Conservation (phyloP, 768 basidiomycete species). For the Termitomyces sp. region DNA sequence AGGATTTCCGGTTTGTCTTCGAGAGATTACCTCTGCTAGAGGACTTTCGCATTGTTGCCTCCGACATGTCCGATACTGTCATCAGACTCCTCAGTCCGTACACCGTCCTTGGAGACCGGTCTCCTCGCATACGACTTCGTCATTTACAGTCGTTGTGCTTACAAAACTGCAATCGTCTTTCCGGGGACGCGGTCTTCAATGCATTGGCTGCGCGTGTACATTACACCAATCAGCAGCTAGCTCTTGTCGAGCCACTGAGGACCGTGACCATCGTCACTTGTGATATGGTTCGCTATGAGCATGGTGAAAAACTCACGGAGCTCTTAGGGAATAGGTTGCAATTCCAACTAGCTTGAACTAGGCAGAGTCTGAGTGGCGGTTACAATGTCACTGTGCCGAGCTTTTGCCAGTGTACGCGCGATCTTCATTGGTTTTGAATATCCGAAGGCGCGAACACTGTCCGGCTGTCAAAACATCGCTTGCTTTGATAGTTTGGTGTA, state of each 20-base stretch:
- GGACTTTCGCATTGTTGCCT: slow-evolving; percentile 71
- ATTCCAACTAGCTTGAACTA: background rate
- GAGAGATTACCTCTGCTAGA: slow-evolving; percentile 46
- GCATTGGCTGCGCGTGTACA: slow-evolving; percentile 43
- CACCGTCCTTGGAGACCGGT: slow-evolving; percentile 7
- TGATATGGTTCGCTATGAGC: slow-evolving; percentile 25
- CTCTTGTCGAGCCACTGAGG: slow-evolving; percentile 19
- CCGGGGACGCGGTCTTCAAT: slow-evolving; percentile 52
- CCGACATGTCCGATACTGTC: slow-evolving; percentile 77
- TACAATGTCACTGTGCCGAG: background rate
- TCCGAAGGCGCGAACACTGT: too few relatives aligned
- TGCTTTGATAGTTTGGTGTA: background rate
- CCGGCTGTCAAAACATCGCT: background rate
- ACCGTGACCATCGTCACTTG: slow-evolving; percentile 37
- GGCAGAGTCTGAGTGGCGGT: background rate
- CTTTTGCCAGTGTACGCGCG: too few relatives aligned
- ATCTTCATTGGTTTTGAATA: too few relatives aligned
- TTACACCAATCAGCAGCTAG: slow-evolving; percentile 28
- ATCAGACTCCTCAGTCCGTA: slow-evolving; percentile 52
- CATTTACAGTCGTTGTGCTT: slow-evolving; percentile 47
- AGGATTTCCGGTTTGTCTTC: slow-evolving; percentile 71
- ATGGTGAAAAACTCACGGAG: slow-evolving; percentile 23
- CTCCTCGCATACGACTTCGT: slow-evolving; percentile 46
- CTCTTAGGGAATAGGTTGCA: slow-evolving; percentile 24
- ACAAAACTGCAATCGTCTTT: slow-evolving; percentile 58